Conservation (phyloP, 2,329 filamentous ascomycete genomes). For the Fusarium irregulare region DNA sequence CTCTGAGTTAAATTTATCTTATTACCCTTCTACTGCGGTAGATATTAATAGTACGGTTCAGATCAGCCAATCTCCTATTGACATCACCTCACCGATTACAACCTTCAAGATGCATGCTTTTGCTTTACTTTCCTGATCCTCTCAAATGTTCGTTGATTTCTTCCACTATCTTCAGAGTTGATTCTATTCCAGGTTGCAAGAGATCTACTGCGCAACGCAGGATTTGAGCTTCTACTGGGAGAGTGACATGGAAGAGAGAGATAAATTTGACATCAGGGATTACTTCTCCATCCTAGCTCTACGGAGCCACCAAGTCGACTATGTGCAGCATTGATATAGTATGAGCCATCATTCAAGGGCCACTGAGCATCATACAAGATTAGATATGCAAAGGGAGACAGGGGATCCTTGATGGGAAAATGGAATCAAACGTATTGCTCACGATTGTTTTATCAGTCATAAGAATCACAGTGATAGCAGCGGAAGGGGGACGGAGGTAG, state of each 20-base stretch:
- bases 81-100: too few species aligned
- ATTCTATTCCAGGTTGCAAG: rapidly evolving
- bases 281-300: not conserved
- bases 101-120: too few species aligned
- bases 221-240: not conserved
- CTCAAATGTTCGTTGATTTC: not conserved
- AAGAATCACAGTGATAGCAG: not conserved
- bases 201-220: not conserved
- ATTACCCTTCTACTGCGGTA: too few species aligned
- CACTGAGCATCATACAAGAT: not conserved
- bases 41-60: too few species aligned
- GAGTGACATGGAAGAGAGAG: not conserved
- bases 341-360: not conserved
- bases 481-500: not conserved
- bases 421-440: not conserved
- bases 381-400: not conserved
- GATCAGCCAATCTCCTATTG: too few species aligned
- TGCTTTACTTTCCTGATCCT: too few species aligned
- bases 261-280: not conserved
- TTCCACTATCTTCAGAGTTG: not conserved
- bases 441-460: not conserved
- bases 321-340: not conserved
- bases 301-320: not conserved
- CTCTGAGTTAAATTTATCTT: too few species aligned
- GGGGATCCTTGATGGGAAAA: too few species aligned